Base-by-base conservation (phyloP, 768 basidiomycete genomes). In the Myochromella boudieri region DNA sequence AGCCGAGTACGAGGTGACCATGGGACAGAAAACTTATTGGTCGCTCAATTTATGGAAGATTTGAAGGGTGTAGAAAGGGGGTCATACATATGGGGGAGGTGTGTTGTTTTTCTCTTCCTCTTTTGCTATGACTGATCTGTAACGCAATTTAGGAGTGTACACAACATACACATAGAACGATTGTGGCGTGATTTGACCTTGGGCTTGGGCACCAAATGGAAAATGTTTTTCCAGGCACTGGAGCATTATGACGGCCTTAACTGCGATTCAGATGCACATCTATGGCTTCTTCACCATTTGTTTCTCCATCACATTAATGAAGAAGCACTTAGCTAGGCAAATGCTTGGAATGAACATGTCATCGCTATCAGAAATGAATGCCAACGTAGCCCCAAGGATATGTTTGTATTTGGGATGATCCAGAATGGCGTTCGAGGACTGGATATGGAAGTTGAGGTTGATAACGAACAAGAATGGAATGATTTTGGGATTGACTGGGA, bases 201-300 rank as follows among this genome's bases (percentile, higher is more conserved):
- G 8, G 65, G 59, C 0, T 61, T 71, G 47, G 67, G 67, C 3
- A 24, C 22, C 12, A 72, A 69, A 42, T 76, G 74, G 72, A 65
- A 68, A 31, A 26, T 40, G 0, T 71, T 73, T 48, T 74, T 73
- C 48, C 24, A 52, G 14, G 44, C 52, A 1, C 64, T 75, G 1
- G 70, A 75, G 43, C 20, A 38, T 3, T 26, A 57, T 14, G 31
- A 61, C 29, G 54, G 60, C 1, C 59, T 76, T 0, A 48, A 69
- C 26, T 38, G 46, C 5, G 42, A 59, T n/a, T 32, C 51, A 2
- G 27, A 52, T 6, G 52, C 46, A 8, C 72, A 73, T 49, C 65
- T 72, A 32, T 76, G 73, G 71, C 58, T 74, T 2, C 56, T 73
- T 2, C 73, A 71, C 34, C 52, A 60, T 34, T 60, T 75, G 0